phyloP scores from a whole-genome alignment of 202 grass and related monocot species.

The Saccharum hybrid region DNA sequence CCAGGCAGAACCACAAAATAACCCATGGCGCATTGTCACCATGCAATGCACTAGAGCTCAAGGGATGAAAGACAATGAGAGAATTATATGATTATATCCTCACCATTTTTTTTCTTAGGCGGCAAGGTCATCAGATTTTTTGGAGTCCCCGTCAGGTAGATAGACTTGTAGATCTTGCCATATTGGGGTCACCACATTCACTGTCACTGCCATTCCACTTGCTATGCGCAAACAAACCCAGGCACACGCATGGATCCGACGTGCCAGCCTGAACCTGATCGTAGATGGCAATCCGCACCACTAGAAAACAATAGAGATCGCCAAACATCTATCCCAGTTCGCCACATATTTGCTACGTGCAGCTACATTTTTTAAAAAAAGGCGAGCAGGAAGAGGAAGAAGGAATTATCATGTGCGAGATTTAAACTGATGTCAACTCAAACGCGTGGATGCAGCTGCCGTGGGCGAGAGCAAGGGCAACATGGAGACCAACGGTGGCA shows the following conservation, averaged over 20 bases:
- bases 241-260: neutral
- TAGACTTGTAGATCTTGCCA: constrained; percentile 17
- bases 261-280: neutral
- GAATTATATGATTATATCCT: neutral
- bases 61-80: too few species aligned
- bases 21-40: neutral
- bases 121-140: neutral
- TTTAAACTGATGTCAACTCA: neutral
- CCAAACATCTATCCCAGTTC: neutral
- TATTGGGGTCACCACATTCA: neutral
- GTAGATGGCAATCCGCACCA: neutral
- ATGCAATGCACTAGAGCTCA: neutral
- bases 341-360: too few species aligned
- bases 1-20: neutral
- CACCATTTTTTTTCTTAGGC: neutral
- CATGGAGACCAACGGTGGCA: constrained; percentile 30
- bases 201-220: neutral
- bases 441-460: constrained; percentile 2
- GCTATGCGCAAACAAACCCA: neutral
- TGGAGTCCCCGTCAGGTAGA: constrained; percentile 10
- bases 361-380: too few species aligned
- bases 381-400: too few species aligned
- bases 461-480: constrained; percentile 43
- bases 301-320: neutral
- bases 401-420: neutral